phyloP scores from a whole-genome alignment of 306 rosid species.

The Cicer arietinum region DNA sequence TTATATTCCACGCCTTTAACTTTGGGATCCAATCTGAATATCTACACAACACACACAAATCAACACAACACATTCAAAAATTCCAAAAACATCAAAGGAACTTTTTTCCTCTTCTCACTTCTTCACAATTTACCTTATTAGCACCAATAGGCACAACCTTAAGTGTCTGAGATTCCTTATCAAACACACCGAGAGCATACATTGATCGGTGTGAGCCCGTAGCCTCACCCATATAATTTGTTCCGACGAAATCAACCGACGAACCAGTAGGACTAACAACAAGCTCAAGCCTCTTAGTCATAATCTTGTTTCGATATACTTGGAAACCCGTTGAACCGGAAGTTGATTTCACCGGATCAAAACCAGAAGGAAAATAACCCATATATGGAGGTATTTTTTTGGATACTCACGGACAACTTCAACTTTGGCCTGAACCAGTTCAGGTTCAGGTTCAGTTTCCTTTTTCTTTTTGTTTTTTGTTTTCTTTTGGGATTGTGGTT shows the following conservation, averaged over 20 bases:
- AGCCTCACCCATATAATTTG: slow-evolving; percentile 77
- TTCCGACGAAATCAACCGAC: slow-evolving; percentile 79
- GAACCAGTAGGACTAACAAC: slow-evolving; percentile 69
- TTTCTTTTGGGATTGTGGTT: slow-evolving; percentile 43
- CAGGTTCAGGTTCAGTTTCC: slow-evolving; percentile 12
- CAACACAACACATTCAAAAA: not conserved
- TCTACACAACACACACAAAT: slow-evolving; percentile 50
- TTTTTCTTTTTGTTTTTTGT: slow-evolving; percentile 49
- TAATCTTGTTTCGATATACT: slow-evolving; percentile 54
- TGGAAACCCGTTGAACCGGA: slow-evolving; percentile 42
- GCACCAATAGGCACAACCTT: slow-evolving; percentile 70
- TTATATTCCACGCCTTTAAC: slow-evolving; percentile 52
- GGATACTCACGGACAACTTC: slow-evolving; percentile 54
- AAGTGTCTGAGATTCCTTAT: slow-evolving; percentile 66
- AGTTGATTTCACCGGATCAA: slow-evolving; percentile 50
- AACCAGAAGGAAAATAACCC: slow-evolving; percentile 87
- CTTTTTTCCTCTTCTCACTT: not conserved
- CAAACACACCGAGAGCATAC: slow-evolving; percentile 80
- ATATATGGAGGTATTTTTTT: slow-evolving; percentile 61
- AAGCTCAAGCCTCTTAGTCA: slow-evolving; percentile 68
- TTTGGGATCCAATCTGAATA: slow-evolving; percentile 85
- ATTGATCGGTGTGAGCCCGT: slow-evolving; percentile 55
- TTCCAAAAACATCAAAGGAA: not conserved
- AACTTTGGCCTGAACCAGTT: slow-evolving; percentile 50
- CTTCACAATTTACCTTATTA: slow-evolving; percentile 61